Base-by-base conservation (phyloP, 768 basidiomycete genomes). In the Xerocomellus dryophilus region DNA sequence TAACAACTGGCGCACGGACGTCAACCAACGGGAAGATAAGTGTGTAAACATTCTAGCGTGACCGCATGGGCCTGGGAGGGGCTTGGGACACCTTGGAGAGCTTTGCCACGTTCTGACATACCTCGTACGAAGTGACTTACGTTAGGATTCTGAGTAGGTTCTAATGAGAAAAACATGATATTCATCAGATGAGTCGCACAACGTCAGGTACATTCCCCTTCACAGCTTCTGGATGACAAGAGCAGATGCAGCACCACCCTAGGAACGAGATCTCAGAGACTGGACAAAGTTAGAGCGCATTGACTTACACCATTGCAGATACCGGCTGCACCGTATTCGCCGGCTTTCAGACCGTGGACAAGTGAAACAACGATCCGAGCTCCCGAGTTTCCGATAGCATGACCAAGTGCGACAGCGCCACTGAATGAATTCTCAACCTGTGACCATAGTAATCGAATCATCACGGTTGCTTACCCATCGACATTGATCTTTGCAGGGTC, bases 341-440 rank as follows among this genome's bases (percentile, higher is more conserved):
- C 95, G 3, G 85, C 71, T 78, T 96, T 86, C 60, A 98, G 83
- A n/a, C 88, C 84, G 68, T 98, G 94, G 5, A 92, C 78, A 18
- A 98, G 81, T 7, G 96, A 90, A 25, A 98, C 95, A 45, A 98
- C 79, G 73, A 98, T 98, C 47, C 96, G 87, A 43, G 90, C 83
- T 18, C 96, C 96, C 36, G 93, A 97, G 73, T 92, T 98, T 55
- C 96, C 96, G 67, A 98, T 93, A 41, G 96, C 93, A 70, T 98
- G 88, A 31, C 95, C 95, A 45, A 98, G 86, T 50, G 96, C 90
- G 59, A 98, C 96, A 46, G 93, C 96, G 72, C 96, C 96, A 71
- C 95, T 96, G 64, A 71, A 43, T 61, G 58, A 56, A 2, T 39
- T 32, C 50, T 59, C 43, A 61, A 17, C 51, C 21, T 45, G 34